Evolutionary conservation across 1,284 basidiomycete genomes (phyloP).

Genomic region (Leccinum ponderosum): DNA sequence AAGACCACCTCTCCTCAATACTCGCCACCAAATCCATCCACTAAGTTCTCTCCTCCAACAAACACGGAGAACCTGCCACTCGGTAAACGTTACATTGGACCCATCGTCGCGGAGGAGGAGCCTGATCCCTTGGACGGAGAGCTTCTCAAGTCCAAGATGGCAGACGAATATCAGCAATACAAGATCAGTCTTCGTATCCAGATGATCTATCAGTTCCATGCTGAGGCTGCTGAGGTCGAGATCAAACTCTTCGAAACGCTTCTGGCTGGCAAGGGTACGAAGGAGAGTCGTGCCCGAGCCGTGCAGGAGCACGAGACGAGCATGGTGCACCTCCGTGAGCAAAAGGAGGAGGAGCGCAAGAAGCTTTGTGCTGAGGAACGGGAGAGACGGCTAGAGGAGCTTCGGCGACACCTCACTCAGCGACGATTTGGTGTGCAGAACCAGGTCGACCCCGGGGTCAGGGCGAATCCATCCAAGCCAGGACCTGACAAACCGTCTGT

Average conservation of each 20-base stretch:
- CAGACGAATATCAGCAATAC: conserved; percentile 47
- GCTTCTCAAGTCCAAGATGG: conserved; percentile 34
- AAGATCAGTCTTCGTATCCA: conserved; percentile 49
- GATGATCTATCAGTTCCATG: conserved; percentile 59
- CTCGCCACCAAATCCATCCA: conserved; percentile 22
- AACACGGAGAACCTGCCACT: conserved; percentile 21
- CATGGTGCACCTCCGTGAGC: conserved; percentile 46
- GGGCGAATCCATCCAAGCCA: conserved; percentile 12
- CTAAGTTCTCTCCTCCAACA: conserved; percentile 28
- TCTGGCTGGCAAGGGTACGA: conserved; percentile 30
- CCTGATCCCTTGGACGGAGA: conserved; percentile 29
- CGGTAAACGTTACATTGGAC: conserved; percentile 47
- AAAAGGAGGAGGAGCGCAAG: conserved; percentile 53
- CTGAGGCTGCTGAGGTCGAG: conserved; percentile 47
- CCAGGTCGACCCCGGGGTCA: conserved; percentile 19
- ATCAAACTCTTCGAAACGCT: conserved; percentile 46
- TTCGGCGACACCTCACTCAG: conserved; percentile 27
- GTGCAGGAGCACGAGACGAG: conserved; percentile 47
- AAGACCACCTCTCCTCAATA: conserved; percentile 27
- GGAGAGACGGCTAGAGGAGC: conserved; percentile 38
- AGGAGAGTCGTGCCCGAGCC: conserved; percentile 32
- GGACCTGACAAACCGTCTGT: conserved; percentile 14
- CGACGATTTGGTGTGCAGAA: conserved; percentile 15
- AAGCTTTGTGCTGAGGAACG: conserved; percentile 46
- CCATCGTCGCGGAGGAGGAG: conserved; percentile 45